Evolutionary conservation across 495 filamentous ascomycete genomes (phyloP), one percentile per base, ranked within the genome.

Genomic region (Bacidia gigantensis): DNA sequence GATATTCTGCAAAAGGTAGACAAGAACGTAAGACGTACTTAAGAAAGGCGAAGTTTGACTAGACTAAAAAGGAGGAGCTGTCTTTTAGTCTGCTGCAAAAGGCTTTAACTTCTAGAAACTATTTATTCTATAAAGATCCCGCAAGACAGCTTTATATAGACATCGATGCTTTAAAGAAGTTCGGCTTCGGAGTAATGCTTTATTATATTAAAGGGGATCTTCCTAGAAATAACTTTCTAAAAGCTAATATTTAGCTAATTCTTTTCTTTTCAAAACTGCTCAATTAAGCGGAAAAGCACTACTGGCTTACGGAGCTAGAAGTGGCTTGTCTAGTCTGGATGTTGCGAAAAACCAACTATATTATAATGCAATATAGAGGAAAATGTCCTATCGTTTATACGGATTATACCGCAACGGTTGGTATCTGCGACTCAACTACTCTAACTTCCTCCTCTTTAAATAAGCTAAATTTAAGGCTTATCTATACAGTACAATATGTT

Each of bases 151-250:
- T 54, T 5, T 49, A 2, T 25, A 50, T 50, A 0, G 7, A 49
- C 20, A 23, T 55, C 26, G 26, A 55, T 45, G 38, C 11, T 10
- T 55, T 29, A 39, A 48, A 54, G 17, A 55, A 26, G 12, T 55
- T 43, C 3, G 18, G 23, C 0, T 50, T 55, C 0, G 2, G 1
- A 18, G 14, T 23, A 1, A 46, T 50, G 20, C 7, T 45, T 17
- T 55, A 55, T 43, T 32, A 46, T n/a, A 11, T 50, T 22, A 40
- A 17, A 14, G 20, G 26, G 11, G 14, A 50, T 11, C 17, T 18
- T 3, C 7, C 21, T 2, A 40, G 9, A 22, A n/a, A 48, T 48
- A 25, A 48, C 3, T 48, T 5, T 48, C 26, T 48, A n/a, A 23
- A 48, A 7, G 21, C 26, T 23, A 22, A 7, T 26, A 48, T 48